phyloP scores from a whole-genome alignment of 345 rosid genomes.

The Gossypium arboreum region DNA sequence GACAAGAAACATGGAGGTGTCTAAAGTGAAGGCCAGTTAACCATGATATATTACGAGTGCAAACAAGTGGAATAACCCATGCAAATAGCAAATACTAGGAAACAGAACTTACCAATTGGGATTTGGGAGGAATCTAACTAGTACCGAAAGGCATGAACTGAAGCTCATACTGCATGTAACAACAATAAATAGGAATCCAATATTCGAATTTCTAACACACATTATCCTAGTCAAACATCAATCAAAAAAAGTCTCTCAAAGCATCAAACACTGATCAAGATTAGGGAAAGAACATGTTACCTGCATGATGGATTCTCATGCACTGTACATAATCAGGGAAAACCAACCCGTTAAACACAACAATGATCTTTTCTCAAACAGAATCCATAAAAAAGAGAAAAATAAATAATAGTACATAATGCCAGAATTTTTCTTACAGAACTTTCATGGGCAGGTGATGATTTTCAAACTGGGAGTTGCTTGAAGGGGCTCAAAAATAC shows the following conservation, averaged over 20 bases:
- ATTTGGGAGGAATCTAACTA: not conserved
- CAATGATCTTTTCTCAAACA: not conserved
- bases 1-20: slow-evolving; percentile 12
- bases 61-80: not conserved
- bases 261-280: not conserved
- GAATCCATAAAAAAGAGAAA: not conserved
- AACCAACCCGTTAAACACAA: not conserved
- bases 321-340: not conserved
- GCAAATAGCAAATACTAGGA: not conserved
- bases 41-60: not conserved
- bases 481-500: not conserved
- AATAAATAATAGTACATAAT: not conserved
- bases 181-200: not conserved
- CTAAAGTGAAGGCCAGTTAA: slow-evolving; percentile 7
- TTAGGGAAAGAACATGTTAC: not conserved
- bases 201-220: not conserved
- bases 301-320: not conserved
- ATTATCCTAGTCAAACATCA: not conserved
- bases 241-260: not conserved
- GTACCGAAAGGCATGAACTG: not conserved
- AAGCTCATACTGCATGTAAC: not conserved
- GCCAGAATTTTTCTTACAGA: not conserved
- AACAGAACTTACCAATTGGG: not conserved
- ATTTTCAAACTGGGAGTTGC: slow-evolving; percentile 3
- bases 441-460: not conserved